Evolutionary conservation across 495 filamentous ascomycete genomes (phyloP), one percentile per base, ranked within the genome.

Genomic region (Choiromyces venosus): DNA sequence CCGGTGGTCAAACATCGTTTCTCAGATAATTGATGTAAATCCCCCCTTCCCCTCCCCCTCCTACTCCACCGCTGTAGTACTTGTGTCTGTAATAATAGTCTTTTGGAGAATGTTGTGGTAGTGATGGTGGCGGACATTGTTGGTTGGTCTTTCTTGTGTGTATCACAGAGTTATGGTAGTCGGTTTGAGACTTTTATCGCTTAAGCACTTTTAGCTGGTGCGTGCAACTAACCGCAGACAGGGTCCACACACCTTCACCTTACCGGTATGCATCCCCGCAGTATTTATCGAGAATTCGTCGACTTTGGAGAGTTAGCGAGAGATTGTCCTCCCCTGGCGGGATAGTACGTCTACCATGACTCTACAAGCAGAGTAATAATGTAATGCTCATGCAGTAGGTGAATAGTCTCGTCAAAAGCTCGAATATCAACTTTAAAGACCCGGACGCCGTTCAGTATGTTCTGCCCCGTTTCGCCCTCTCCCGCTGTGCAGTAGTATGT

Each of bases 361-460:
- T 36, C n/a, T 21, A 33, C n/a, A n/a, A n/a, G n/a, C n/a, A n/a
- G n/a, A n/a, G 65, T 29, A 35, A 40, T 19, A 38, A 36, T 33
- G 29, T 33, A n/a, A 37, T 38, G 39, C 68, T 71, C 36, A 37
- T n/a, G 29, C 42, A 65, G 25, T 16, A 73, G 73, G 36, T 61
- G 52, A 33, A 33, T 33, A 61, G 52, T 18, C 67, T 79, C 3
- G 68, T 35, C n/a, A 66, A 70, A 36, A 56, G 46, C 8, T 79
- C 79, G 10, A 79, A 78, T 18, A 74, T 98, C 25, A 89, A 97
- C 82, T 98, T 99, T 78, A 89, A 86, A 37, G 87, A 96, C 80
- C 92, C 94, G 18, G 83, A 87, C 37, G 87, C 92, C 29, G 88
- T 96, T 12, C 88, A 91, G 84, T 91, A 76, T 44, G 36, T 67